Base-by-base conservation (phyloP, 108 stramenopile species). In the Cyclotella cryptica region DNA sequence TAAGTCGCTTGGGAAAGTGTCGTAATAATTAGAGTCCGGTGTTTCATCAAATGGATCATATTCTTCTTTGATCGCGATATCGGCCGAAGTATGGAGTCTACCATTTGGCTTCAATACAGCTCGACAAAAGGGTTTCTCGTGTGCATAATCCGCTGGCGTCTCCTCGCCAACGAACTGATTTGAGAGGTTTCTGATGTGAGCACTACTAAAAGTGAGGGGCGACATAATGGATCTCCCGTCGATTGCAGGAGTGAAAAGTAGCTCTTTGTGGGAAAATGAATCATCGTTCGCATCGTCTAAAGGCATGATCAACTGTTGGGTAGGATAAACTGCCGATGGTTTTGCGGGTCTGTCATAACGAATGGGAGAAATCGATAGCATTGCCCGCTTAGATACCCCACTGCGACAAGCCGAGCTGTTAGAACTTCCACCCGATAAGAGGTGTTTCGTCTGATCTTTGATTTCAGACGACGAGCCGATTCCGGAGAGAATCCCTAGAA, bases 281-380 rank as follows among this genome's bases (percentile, higher is more conserved):
- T 11, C 55, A 19, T 26, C 24, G 55, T n/a, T 17, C 3, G 55
- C 55, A 35, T 35, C 35, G 6, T 35, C 35, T 35, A 5, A 5
- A 35, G 35, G 35, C 35, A 35, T 35, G 12, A 21, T 24, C 12
- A 57, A 24, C 24, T 57, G 55, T 24, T 57, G 55, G 8, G 55
- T 57, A 12, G 55, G 55, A 26, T 57, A 57, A 24, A 49, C 49
- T 8, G 49, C 6, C 49, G 17, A 3, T 49, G 19, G 49, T 17
- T 49, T 49, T 3, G 49, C 49, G 17, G 17, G 49, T 19, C 49
- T 49, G 49, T 35, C 35, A 49, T 17, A n/a, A 49, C n/a, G 19
- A 49, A 49, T 49, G 49, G 49, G 49, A 49, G 49, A 49, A 19
- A 49, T 49, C 49, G 49, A 49, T 17, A 49, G 49, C 55, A 57